Percentiles rank a stretch among this genome's conserved stretches.
phyloP scores from a whole-genome alignment of 768 basidiomycete genomes.

The Pleurotus platypus region DNA sequence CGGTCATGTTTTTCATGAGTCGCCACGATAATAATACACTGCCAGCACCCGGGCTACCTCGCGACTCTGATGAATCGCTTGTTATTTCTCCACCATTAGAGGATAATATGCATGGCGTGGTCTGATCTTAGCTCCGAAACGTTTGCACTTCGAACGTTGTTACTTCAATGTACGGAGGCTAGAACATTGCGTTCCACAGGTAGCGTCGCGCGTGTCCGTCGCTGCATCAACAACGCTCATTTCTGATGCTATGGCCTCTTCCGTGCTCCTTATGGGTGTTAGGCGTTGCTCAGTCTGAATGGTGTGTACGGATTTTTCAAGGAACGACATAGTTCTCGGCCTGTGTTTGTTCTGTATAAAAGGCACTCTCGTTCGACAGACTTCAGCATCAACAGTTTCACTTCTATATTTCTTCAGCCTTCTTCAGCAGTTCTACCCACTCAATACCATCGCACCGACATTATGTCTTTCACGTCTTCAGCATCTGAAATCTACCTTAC shows the following conservation, averaged over 20 bases:
- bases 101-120: too few species aligned
- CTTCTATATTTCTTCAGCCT: neutral
- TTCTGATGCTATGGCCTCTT: neutral
- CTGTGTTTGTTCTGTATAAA: neutral
- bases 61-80: neutral
- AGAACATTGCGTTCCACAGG: neutral
- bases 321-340: neutral
- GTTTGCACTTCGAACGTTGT: neutral
- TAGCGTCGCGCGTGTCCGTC: neutral
- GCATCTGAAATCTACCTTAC: conserved; percentile 2
- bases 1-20: neutral
- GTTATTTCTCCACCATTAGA: too few species aligned
- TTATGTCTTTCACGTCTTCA: neutral
- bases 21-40: neutral
- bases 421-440: neutral
- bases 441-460: neutral
- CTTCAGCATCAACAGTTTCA: neutral
- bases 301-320: neutral
- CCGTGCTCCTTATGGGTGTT: conserved; percentile 1
- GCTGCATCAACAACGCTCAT: neutral
- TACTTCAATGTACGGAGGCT: neutral
- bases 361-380: neutral
- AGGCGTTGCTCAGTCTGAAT: neutral
- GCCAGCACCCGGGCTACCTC: neutral
- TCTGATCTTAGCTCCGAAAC: neutral